Base-by-base conservation (phyloP, 768 basidiomycete genomes). In the Boletus edulis region DNA sequence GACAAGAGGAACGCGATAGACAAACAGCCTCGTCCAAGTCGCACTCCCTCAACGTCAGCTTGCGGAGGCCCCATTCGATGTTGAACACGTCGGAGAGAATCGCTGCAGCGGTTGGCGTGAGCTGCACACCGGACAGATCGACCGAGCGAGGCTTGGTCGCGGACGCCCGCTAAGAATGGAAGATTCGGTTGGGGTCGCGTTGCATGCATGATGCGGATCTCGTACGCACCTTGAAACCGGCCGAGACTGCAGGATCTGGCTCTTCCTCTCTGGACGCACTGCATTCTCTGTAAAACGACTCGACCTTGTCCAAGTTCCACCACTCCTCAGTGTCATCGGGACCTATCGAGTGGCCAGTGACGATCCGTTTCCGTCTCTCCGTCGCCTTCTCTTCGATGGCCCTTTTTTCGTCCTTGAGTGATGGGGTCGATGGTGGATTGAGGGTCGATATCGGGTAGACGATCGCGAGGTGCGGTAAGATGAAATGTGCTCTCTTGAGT, bases 11-110 rank as follows among this genome's bases (percentile, higher is more conserved):
- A 24, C 1, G 18, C n/a, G 49, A 22, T 42, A 42, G 41, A 67
- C 52, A 6, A 72, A 94, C 94, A 55, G 80, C 78, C 49, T 93
- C 89, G 59, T 94, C 92, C 20, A 98, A 70, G 61, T 94, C 85
- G 63, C 94, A 98, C 67, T 90, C 89, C 40, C 91, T 84, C 51
- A 97, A 80, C 0, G 89, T 85, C 20, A 96, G 75, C 63, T 93
- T 95, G 27, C 88, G 78, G 18, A 97, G 74, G 0, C 94, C 95
- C 90, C 94, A 98, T 70, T 98, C 93, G 54, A 97, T 87, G 9
- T 85, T 83, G 59, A 98, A 85, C 14, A 97, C 84, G 71, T 98
- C 96, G 0, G 96, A 88, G 17, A 99, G 78, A 17, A 94, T 85
- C 13, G 87, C 85, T 0, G 92, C 88, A 0, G 83, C 77, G 2